Conservation (phyloP, 1,284 basidiomycete species). For the Cutaneotrichosporon cyanovorans region DNA sequence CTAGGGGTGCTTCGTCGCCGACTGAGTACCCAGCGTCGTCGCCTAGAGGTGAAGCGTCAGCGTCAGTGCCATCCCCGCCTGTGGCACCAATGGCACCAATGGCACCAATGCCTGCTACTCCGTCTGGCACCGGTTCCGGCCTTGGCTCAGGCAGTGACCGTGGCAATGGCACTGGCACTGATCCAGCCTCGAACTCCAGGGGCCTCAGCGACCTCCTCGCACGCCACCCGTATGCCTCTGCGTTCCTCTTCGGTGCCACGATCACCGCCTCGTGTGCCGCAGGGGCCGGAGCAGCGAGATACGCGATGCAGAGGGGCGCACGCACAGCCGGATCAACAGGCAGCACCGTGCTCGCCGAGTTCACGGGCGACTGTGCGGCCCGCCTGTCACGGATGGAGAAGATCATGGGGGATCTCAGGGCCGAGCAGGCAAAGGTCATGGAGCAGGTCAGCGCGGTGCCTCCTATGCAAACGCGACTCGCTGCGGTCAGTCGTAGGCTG, state of each 20-base stretch:
- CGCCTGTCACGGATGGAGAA: slow-evolving; percentile 1
- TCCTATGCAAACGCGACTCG: neutral
- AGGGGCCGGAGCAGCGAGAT: slow-evolving; percentile 2
- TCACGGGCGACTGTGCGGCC: neutral
- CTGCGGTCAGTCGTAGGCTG: neutral
- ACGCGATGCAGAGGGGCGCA: neutral
- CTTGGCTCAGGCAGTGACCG: too few relatives aligned
- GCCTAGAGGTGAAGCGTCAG: too few relatives aligned
- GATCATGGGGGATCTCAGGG: neutral
- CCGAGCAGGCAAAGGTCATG: neutral
- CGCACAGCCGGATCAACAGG: neutral
- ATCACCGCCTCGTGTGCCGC: slow-evolving; percentile 5
- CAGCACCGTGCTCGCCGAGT: neutral
- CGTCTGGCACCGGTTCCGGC: too few relatives aligned
- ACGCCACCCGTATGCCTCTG: slow-evolving; percentile 13
- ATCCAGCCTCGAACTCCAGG: neutral
- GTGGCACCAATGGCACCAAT: too few relatives aligned
- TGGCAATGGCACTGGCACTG: too few relatives aligned
- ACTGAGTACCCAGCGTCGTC: too few relatives aligned
- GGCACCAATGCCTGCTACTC: too few relatives aligned
- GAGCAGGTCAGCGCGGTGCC: slow-evolving; percentile 5
- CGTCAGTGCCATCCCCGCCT: too few relatives aligned
- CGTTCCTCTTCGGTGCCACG: slow-evolving; percentile 13
- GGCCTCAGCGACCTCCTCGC: slow-evolving; percentile 2
- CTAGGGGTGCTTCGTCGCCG: too few relatives aligned